Conservation (phyloP, 768 basidiomycete species). For the Collybia mongolica region DNA sequence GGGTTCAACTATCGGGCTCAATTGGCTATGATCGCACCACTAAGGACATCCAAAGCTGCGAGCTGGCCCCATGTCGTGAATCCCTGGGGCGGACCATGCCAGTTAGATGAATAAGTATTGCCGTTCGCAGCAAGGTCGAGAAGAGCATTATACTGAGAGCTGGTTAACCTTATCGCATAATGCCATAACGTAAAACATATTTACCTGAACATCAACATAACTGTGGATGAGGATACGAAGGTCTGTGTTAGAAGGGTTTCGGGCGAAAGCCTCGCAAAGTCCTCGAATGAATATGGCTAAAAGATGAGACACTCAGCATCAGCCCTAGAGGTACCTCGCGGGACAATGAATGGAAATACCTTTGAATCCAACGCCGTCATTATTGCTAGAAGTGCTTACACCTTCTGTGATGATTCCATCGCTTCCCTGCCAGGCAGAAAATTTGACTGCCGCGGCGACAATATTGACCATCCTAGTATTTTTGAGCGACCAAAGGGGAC, state of each 20-base stretch:
- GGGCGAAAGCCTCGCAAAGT: constrained; percentile 41
- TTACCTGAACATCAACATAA: constrained; percentile 51
- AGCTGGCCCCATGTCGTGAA: constrained; percentile 53
- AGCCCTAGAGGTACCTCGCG: not conserved
- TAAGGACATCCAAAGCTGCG: constrained; percentile 43
- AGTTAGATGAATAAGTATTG: constrained; percentile 41
- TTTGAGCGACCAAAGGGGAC: not conserved
- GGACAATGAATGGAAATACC: constrained; percentile 23
- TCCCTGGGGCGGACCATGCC: constrained; percentile 42
- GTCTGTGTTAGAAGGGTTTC: constrained; percentile 33
- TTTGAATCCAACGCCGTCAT: constrained; percentile 54
- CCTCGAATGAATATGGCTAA: constrained; percentile 46
- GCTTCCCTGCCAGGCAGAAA: constrained; percentile 41
- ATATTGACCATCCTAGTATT: constrained; percentile 32
- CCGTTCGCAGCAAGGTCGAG: constrained; percentile 45
- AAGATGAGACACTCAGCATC: not conserved
- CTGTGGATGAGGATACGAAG: constrained; percentile 43
- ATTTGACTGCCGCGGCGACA: constrained; percentile 40
- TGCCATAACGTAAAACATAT: not conserved
- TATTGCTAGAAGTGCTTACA: constrained; percentile 33
- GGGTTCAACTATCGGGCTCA: not conserved
- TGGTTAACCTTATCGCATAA: not conserved
- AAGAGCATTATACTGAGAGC: constrained; percentile 44
- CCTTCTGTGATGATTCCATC: constrained; percentile 57
- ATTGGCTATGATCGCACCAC: constrained; percentile 31